Evolutionary conservation across 2,329 filamentous ascomycete genomes (phyloP), one percentile per base, ranked within the genome.

Genomic region (Penicillium sp.): DNA sequence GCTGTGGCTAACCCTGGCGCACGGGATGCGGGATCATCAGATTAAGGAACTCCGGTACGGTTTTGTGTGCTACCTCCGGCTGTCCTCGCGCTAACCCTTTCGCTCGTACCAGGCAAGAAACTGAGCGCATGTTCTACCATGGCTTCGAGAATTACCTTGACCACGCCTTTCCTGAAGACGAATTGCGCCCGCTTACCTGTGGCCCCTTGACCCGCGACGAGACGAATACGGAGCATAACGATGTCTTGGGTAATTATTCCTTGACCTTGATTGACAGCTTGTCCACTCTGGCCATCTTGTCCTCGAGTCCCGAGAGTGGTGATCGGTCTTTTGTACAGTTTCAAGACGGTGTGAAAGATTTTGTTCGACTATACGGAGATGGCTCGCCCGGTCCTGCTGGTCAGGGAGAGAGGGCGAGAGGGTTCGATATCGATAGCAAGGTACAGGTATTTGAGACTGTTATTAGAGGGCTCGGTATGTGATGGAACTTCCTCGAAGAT

Each of bases 401-500:
- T 6, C 80, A 83, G 65, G 92, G 92, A 3, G 77, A 81, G 51
- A 80, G 90, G 57, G 85, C 86, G 3, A 82, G 85, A 48, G 94
- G 91, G 0, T 99, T 99, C 65, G 90, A 99, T 70, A 78, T 96
- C 36, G 92, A 99, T 72, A 96, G 92, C 76, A 99, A 97, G 73
- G 94, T 99, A 2, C 92, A 99, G 74, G 90, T 99, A 35, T 99
- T 99, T 66, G 94, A 99, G 76, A 97, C 92, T 0, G 92, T 96
- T 31, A 99, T 99, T 62, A 83, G 94, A 52, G 94, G 92, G 14
- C 83, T 75, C 48, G 72, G 72, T 74, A 65, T 50, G 69, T 20
- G 2, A 14, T 4, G 11, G 13, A 16, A 39, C 2, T 28, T 20
- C 2, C 10, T n/a, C 14, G 18, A 2, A 38, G 20, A 5, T 18